These are phyloP conservation scores for Huntiella abstrusa DNA, from an alignment of 2,329 filamentous ascomycete species.

Conservation along the genomic window DNA sequence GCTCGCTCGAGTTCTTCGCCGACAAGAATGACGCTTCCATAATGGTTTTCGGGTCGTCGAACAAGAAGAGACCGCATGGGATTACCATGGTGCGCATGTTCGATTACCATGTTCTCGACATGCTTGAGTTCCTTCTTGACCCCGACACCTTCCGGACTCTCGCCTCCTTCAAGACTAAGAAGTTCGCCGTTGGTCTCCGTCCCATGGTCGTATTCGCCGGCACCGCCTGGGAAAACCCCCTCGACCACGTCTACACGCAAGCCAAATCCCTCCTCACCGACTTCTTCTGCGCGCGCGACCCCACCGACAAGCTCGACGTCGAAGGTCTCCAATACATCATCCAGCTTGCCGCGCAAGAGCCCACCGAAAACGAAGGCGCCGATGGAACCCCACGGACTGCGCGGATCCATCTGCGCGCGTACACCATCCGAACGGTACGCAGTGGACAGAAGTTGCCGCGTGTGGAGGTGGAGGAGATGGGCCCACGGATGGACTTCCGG, in stretches of 20 bases:
- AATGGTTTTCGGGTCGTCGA: slow-evolving; percentile 65
- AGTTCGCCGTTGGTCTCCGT: slow-evolving; percentile 63
- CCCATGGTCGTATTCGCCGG: slow-evolving; percentile 87
- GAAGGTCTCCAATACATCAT: slow-evolving; percentile 87
- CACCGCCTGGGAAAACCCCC: slow-evolving; percentile 67
- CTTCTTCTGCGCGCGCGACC: slow-evolving; percentile 68
- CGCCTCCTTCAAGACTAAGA: slow-evolving; percentile 56
- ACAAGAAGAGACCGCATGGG: slow-evolving; percentile 89
- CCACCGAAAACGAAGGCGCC: slow-evolving; percentile 20
- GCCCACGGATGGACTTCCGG: slow-evolving; percentile 80
- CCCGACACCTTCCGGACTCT: slow-evolving; percentile 50
- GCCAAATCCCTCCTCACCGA: slow-evolving; percentile 78
- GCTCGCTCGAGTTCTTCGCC: slow-evolving; percentile 83
- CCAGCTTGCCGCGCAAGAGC: slow-evolving; percentile 58
- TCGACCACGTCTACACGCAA: slow-evolving; percentile 60
- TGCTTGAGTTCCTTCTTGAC: slow-evolving; percentile 79
- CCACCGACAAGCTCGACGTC: slow-evolving; percentile 70
- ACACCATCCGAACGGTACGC: slow-evolving; percentile 70
- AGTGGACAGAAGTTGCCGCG: slow-evolving; percentile 73
- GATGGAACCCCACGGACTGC: slow-evolving; percentile 29
- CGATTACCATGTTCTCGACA: slow-evolving; percentile 74
- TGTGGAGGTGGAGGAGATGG: slow-evolving; percentile 89
- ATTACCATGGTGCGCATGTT: slow-evolving; percentile 72
- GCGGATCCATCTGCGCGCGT: slow-evolving; percentile 52
- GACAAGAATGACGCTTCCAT: slow-evolving; percentile 89